phyloP scores from a whole-genome alignment of 805 yeast genomes.

The Torulaspora delbrueckii region DNA sequence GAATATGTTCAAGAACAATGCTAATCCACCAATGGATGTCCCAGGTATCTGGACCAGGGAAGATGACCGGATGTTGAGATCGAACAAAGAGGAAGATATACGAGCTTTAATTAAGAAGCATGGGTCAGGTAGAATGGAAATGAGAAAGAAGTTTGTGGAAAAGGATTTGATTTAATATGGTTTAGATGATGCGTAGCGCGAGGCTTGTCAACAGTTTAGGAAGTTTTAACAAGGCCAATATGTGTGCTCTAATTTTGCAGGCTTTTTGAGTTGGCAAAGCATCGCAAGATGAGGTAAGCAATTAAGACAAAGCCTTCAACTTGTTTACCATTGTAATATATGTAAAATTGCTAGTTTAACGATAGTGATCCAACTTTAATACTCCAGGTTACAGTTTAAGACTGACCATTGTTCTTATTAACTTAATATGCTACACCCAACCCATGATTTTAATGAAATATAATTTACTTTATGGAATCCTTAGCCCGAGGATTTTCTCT shows the following conservation, averaged over 20 bases:
- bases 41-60: conserved; percentile 46
- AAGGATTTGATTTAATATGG: conserved; percentile 31
- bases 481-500: conserved; percentile 42
- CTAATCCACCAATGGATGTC: conserved; percentile 41
- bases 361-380: neutral
- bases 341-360: conserved; percentile 1
- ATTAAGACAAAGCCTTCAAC: neutral
- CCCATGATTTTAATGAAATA: no score
- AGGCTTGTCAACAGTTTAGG: no score
- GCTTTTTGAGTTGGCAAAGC: neutral
- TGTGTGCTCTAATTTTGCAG: no score
- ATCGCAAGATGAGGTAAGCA: no score
- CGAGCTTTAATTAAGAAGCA: conserved; percentile 37
- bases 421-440: no score
- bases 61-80: conserved; percentile 39
- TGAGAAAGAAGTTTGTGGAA: conserved; percentile 40
- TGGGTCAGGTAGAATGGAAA: conserved; percentile 39
- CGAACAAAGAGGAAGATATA: conserved; percentile 35
- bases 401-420: no score
- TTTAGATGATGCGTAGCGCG: neutral
- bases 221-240: neutral
- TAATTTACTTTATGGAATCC: conserved; percentile 24
- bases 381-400: no score
- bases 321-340: conserved; percentile 2
- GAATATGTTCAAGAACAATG: conserved; percentile 38